Conservation (phyloP, 2,329 filamentous ascomycete genomes). For the Chaetomiaceae sp. region DNA sequence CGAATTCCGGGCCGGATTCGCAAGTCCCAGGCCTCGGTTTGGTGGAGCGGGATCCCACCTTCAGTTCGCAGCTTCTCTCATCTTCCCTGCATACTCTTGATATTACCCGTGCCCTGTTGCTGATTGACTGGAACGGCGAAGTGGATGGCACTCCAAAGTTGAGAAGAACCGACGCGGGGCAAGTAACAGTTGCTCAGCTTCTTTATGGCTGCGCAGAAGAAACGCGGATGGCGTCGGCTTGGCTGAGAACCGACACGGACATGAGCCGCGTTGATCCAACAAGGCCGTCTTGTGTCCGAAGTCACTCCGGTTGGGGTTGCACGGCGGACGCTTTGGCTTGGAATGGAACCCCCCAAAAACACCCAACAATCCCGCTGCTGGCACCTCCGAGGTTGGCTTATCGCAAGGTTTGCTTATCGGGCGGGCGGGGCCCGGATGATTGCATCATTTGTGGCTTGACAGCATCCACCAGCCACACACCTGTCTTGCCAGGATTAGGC, state of each 20-base stretch:
- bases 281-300: too few species aligned
- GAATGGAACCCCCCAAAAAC: too few species aligned
- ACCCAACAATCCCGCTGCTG: too few species aligned
- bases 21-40: conserved; percentile 3
- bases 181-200: neutral
- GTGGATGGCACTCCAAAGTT: neutral
- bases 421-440: neutral
- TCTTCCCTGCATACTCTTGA: neutral
- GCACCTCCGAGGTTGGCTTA: neutral
- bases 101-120: conserved; percentile 9
- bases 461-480: neutral
- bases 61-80: too few species aligned
- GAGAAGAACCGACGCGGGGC: neutral
- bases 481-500: neutral
- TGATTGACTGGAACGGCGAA: neutral
- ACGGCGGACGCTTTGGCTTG: neutral
- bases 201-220: neutral
- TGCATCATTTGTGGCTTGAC: conserved; percentile 10
- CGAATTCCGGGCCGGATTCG: conserved; percentile 24
- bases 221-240: too few species aligned
- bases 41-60: neutral
- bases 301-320: neutral
- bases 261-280: too few species aligned
- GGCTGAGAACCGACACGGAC: too few species aligned
- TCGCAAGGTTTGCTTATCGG: neutral